Conservation (phyloP, 2,329 filamentous ascomycete species). For the Diaporthe longicolla region DNA sequence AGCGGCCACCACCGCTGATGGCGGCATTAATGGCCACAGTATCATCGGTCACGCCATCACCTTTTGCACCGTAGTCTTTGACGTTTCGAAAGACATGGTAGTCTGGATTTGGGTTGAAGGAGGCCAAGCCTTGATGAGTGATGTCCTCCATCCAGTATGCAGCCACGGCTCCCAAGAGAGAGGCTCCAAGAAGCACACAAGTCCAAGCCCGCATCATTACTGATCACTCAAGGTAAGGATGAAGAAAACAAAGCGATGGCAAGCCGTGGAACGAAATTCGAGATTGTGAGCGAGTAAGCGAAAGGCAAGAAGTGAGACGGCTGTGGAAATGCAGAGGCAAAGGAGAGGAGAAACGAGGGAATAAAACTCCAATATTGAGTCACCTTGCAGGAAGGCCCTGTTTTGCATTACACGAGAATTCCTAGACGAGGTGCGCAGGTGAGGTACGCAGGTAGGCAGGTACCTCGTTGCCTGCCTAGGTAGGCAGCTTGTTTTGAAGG, state of each 20-base stretch:
- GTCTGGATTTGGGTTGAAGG: conserved; percentile 58
- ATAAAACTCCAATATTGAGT: background rate
- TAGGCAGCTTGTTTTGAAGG: background rate
- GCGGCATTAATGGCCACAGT: conserved; percentile 68
- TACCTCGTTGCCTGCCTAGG: background rate
- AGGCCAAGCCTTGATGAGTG: conserved; percentile 61
- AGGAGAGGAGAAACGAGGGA: background rate
- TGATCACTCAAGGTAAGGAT: background rate
- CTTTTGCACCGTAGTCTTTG: conserved; percentile 59
- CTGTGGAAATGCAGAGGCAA: background rate
- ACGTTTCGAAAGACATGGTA: conserved; percentile 65
- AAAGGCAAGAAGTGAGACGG: background rate
- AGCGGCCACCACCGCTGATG: conserved; percentile 60
- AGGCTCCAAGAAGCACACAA: conserved; percentile 27
- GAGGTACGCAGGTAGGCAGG: background rate
- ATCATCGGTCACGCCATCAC: conserved; percentile 64
- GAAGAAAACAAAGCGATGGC: background rate
- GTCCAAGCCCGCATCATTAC: conserved; percentile 17
- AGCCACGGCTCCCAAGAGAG: conserved; percentile 43
- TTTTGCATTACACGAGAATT: background rate
- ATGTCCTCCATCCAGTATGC: conserved; percentile 61
- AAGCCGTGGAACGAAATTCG: background rate
- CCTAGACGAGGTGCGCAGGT: background rate
- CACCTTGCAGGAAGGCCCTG: background rate
- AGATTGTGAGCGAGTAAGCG: background rate